A percentile compares a stretch with the other conserved stretches of the same genome.
These are phyloP conservation scores for Linum usitatissimum DNA, from an alignment of 345 rosid species.

Conservation along the genomic window DNA sequence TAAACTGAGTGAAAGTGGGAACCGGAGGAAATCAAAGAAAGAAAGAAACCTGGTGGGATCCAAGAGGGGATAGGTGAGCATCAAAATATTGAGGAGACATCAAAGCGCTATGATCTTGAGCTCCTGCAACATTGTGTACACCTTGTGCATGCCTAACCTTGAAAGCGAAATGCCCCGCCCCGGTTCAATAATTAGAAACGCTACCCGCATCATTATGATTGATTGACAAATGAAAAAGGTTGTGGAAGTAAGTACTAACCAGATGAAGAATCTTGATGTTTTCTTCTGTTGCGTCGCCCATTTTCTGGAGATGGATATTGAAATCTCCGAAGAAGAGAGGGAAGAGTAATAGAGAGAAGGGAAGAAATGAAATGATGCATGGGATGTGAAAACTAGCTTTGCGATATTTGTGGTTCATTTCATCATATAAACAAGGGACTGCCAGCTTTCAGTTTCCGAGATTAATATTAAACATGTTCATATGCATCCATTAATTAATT, in stretches of 20 bases:
- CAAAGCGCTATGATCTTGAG: slow-evolving; percentile 28
- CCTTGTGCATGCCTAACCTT: slow-evolving; percentile 78
- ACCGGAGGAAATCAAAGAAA: not conserved
- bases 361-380: not conserved
- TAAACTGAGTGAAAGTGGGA: not conserved
- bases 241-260: not conserved
- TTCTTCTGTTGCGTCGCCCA: not conserved
- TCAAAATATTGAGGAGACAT: slow-evolving; percentile 48
- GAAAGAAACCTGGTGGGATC: slow-evolving; percentile 39
- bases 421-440: too few relatives aligned
- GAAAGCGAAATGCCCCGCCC: not conserved
- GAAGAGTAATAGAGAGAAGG: not conserved
- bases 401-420: too few relatives aligned
- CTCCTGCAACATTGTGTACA: slow-evolving; percentile 47
- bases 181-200: not conserved
- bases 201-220: not conserved
- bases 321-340: not conserved
- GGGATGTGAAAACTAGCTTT: not conserved
- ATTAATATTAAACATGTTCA: too few relatives aligned
- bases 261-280: not conserved
- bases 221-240: not conserved
- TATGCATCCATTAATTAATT: too few relatives aligned
- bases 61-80: slow-evolving; percentile 45
- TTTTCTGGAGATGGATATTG: not conserved
- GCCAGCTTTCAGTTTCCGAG: too few relatives aligned